phyloP scores from a whole-genome alignment of 371 early-diverging fungal genomes.

The Lichtheimia hyalospora region DNA sequence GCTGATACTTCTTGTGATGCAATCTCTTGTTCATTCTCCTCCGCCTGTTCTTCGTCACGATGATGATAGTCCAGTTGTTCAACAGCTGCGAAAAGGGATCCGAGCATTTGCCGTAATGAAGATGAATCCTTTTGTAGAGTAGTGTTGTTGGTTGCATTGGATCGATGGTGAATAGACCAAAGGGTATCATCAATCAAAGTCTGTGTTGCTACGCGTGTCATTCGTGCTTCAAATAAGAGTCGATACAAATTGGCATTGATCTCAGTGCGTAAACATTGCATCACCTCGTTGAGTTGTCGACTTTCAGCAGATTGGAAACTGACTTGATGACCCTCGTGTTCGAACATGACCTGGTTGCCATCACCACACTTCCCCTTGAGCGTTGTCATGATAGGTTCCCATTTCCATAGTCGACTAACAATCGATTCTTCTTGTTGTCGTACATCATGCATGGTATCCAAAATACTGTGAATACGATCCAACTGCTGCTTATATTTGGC shows the following conservation, averaged over 20 bases:
- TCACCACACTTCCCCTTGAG: conserved; percentile 31
- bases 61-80: neutral
- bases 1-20: conserved; percentile 10
- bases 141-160: conserved; percentile 12
- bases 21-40: neutral
- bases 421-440: conserved; percentile 16
- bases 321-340: conserved; percentile 31
- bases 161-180: conserved; percentile 21
- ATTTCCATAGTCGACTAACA: conserved; percentile 34
- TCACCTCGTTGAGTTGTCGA: conserved; percentile 27
- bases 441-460: conserved; percentile 10
- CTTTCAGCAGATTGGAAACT: conserved; percentile 28
- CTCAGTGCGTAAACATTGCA: conserved; percentile 27
- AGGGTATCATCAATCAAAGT: conserved; percentile 44
- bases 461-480: conserved; percentile 17
- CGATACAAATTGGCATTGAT: conserved; percentile 25
- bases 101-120: conserved; percentile 13
- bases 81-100: conserved; percentile 20
- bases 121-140: conserved; percentile 1
- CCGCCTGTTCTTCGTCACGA: neutral
- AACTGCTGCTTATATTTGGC: conserved; percentile 18
- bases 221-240: conserved; percentile 33
- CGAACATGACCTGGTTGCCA: conserved; percentile 28
- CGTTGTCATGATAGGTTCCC: conserved; percentile 26
- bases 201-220: conserved; percentile 55